Base-by-base conservation (phyloP, 257 asterid genomes). In the Ajuga chamaepitys region DNA sequence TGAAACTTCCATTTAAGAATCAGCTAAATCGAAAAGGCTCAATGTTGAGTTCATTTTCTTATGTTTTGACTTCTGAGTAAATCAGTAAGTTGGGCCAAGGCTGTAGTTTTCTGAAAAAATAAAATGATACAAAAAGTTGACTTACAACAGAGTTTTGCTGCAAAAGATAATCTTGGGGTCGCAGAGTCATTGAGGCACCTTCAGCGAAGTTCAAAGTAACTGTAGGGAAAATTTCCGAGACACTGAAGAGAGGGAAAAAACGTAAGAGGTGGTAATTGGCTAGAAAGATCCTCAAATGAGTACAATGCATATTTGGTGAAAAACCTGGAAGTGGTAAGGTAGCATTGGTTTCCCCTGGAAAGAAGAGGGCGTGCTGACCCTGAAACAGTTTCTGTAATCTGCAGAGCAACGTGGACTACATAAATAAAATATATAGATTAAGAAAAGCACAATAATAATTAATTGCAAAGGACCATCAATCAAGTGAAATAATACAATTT, bases 111-210 rank as follows among this genome's bases (percentile, higher is more conserved):
- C 37, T 5, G 28, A 48, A 56, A 42, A 57, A 45, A 20, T 32
- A 11, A 41, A 45, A 5, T 1, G 57, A 25, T 35, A 24, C 35
- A 21, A 60, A 28, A 62, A n/a, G 16, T 28, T 21, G 73, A 87
- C 97, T 89, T 78, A 93, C 99, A 42, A 84, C 64, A 54, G 97
- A 86, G 66, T 82, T 87, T 73, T 89, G 90, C 91, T 83, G 95
- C 66, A 89, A 74, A 74, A 93, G 99, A 88, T 93, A 93, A 69
- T 86, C 95, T 64, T 80, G 85, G 41, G 97, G 96, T 81, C 78
- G 76, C 61, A 89, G 79, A 21, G 66, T 56, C 97, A 93, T 85
- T 24, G 96, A 72, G 35, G 95, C 96, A 73, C 95, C 95, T 61
- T 95, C 97, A 28, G 88, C 94, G 66, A 93, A 93, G 78, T 80